These are phyloP conservation scores for Colletotrichum noveboracense DNA, from an alignment of 2,329 filamentous ascomycete species.

Conservation along the genomic window DNA sequence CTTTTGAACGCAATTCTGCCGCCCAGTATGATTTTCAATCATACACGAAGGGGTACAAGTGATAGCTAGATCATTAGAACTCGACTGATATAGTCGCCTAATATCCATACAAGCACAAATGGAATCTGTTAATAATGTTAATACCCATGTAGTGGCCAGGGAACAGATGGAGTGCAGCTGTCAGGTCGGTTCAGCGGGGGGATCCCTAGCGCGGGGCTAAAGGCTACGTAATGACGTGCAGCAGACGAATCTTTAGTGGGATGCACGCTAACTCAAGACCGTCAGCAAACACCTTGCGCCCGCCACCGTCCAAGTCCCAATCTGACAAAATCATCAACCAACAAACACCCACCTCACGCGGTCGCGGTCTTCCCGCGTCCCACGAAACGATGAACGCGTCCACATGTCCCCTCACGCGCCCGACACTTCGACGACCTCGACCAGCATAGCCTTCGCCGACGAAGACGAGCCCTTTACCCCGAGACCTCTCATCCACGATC, in stretches of 20 bases:
- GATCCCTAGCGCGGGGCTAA: background rate
- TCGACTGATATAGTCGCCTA: background rate
- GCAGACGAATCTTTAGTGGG: background rate
- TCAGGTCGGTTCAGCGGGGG: background rate
- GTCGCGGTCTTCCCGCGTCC: background rate
- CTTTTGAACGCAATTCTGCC: background rate
- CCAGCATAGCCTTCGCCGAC: slow-evolving; percentile 26
- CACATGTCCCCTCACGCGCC: slow-evolving; percentile 19
- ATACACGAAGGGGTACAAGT: no score
- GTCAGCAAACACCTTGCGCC: background rate
- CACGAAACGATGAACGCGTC: slow-evolving; percentile 9
- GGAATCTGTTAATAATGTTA: background rate
- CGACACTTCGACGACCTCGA: background rate
- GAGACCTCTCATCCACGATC: slow-evolving; percentile 50
- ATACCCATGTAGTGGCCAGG: background rate
- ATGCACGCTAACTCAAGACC: background rate
- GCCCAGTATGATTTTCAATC: no score
- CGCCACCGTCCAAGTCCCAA: background rate
- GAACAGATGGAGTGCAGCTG: background rate
- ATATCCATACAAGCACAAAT: background rate
- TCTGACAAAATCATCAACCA: background rate
- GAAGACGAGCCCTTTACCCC: slow-evolving; percentile 29
- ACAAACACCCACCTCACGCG: background rate
- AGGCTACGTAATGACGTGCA: background rate
- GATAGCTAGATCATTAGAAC: background rate